A percentile compares a stretch with the other conserved stretches of the same genome.
These are phyloP conservation scores for Lophium mytilinum DNA, from an alignment of 495 filamentous ascomycete genomes.

Conservation along the genomic window DNA sequence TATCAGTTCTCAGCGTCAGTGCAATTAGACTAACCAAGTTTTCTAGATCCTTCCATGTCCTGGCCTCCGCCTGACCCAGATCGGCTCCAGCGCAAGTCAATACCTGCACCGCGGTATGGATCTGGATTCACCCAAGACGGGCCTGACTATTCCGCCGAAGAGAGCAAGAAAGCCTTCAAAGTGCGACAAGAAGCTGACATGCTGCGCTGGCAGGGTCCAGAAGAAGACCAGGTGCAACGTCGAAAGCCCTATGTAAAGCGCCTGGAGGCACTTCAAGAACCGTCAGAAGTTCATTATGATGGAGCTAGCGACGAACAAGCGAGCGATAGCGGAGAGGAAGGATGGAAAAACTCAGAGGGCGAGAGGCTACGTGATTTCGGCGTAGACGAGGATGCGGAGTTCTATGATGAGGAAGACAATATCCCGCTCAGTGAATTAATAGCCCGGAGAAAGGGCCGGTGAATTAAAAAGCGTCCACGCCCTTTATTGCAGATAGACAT, in stretches of 20 bases:
- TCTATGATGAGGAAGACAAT: slow-evolving; percentile 63
- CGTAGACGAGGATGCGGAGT: slow-evolving; percentile 75
- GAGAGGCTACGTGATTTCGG: slow-evolving; percentile 84
- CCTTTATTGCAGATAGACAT: no score
- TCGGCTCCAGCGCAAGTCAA: slow-evolving; percentile 46
- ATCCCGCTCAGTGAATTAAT: slow-evolving; percentile 65
- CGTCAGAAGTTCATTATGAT: slow-evolving; percentile 38
- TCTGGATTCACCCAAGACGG: slow-evolving; percentile 13
- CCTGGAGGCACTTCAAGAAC: slow-evolving; percentile 16
- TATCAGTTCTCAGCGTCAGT: slow-evolving; percentile 16
- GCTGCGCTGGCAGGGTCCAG: slow-evolving; percentile 31
- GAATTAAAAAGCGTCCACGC: no score
- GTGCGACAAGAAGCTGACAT: slow-evolving; percentile 49
- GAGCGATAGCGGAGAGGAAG: slow-evolving; percentile 42
- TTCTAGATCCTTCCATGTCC: slow-evolving; percentile 40
- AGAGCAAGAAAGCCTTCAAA: slow-evolving; percentile 45
- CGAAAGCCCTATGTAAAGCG: slow-evolving; percentile 47
- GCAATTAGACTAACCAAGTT: not conserved
- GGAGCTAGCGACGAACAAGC: slow-evolving; percentile 32
- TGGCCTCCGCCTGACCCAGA: slow-evolving; percentile 95
- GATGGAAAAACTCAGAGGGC: slow-evolving; percentile 79
- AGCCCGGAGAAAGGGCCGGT: not conserved
- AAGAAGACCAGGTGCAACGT: slow-evolving; percentile 32
- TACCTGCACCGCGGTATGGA: not conserved
- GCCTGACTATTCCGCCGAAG: not conserved